Evolutionary conservation across 164 flowering plant species (phyloP).

Genomic region (Vitis rotundifolia): DNA sequence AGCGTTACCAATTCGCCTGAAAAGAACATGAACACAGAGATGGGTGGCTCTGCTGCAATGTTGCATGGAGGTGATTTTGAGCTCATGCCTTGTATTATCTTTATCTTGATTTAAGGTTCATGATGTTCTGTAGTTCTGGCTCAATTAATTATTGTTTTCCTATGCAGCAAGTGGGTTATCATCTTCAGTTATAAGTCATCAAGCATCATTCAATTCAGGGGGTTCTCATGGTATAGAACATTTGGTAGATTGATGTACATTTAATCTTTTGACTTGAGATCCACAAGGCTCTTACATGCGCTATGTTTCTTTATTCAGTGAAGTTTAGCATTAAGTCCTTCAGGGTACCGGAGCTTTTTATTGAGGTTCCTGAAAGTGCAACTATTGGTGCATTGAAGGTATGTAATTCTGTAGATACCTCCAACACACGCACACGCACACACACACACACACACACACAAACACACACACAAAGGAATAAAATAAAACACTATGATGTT

Average conservation of each 20-base stretch:
- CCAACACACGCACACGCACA: no score
- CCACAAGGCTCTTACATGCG: slow-evolving; percentile 1
- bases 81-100: not conserved
- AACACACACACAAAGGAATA: no score
- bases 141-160: not conserved
- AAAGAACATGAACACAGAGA: slow-evolving; percentile 21
- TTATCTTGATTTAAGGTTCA: not conserved
- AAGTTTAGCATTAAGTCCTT: slow-evolving; percentile 48
- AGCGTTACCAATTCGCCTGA: slow-evolving; percentile 35
- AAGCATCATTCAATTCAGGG: slow-evolving; percentile 24
- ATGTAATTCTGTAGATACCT: not conserved
- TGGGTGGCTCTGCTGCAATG: slow-evolving; percentile 13
- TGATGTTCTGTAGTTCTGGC: not conserved
- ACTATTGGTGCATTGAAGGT: slow-evolving; percentile 53
- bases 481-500: no score
- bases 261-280: not conserved
- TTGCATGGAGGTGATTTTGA: slow-evolving; percentile 26
- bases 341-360: slow-evolving; percentile 43
- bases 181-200: slow-evolving; percentile 23
- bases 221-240: slow-evolving; percentile 35
- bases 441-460: no score
- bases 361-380: slow-evolving; percentile 48
- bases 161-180: slow-evolving; percentile 26
- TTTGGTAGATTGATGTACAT: not conserved
- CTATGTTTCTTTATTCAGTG: slow-evolving; percentile 29